phyloP scores from a whole-genome alignment of 306 rosid genomes.

The Corylus americana region DNA sequence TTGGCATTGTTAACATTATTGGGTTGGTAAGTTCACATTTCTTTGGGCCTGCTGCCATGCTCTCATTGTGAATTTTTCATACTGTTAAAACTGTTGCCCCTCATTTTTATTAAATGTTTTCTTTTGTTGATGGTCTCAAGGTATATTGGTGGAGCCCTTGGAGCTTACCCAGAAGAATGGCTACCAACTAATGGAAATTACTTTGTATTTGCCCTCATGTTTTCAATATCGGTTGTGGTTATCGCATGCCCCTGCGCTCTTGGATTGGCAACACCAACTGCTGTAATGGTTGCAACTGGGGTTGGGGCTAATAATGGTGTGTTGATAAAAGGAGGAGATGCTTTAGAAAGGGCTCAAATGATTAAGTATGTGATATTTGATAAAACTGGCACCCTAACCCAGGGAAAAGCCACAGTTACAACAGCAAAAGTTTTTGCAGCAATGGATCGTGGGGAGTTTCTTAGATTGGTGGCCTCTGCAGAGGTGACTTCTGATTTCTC shows the following conservation, averaged over 20 bases:
- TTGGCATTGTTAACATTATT: constrained; percentile 75
- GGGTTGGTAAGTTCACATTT: constrained; percentile 64
- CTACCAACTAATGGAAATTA: constrained; percentile 84
- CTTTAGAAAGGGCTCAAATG: constrained; percentile 93
- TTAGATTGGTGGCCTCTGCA: constrained; percentile 94
- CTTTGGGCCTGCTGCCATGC: constrained; percentile 13
- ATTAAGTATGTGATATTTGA: constrained; percentile 86
- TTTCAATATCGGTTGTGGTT: constrained; percentile 92
- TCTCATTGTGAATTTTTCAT: not conserved
- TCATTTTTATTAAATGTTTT: constrained; percentile 13
- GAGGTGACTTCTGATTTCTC: constrained; percentile 62
- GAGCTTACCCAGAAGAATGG: constrained; percentile 87
- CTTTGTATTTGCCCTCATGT: constrained; percentile 98
- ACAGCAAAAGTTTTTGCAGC: constrained; percentile 73
- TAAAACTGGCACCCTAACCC: constrained; percentile 97
- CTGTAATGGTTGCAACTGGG: constrained; percentile 99
- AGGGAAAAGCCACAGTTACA: constrained; percentile 86
- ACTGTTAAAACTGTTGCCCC: constrained; percentile 23
- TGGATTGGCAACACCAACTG: constrained; percentile 99
- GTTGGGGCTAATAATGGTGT: constrained; percentile 98
- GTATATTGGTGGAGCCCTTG: constrained; percentile 79
- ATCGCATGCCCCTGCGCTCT: constrained; percentile 99
- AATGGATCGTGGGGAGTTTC: constrained; percentile 93
- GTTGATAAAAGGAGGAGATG: constrained; percentile 96
- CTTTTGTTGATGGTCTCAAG: constrained; percentile 32